A percentile compares a stretch with the other conserved stretches of the same genome.
Conservation (phyloP, 495 filamentous ascomycete genomes). For the Bombardia bombarda region DNA sequence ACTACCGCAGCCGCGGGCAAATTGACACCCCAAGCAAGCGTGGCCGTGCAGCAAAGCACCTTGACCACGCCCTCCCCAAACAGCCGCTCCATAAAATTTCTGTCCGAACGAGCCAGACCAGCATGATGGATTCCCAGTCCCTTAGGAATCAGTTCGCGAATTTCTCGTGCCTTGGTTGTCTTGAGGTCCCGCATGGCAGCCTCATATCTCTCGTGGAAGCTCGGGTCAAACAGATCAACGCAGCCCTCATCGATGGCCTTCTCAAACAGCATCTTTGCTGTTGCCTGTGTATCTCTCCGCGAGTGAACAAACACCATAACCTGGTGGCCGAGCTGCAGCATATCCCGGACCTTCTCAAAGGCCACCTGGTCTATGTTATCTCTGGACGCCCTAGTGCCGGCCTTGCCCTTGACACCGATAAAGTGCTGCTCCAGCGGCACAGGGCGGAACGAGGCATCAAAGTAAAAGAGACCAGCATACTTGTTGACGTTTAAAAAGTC, state of each 20-base stretch:
- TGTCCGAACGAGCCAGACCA: conserved; percentile 85
- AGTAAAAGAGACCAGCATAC: conserved; percentile 90
- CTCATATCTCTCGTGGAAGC: conserved; percentile 59
- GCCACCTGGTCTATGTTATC: conserved; percentile 82
- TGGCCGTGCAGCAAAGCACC: conserved; percentile 96
- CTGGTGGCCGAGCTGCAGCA: conserved; percentile 82
- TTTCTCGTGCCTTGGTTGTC: conserved; percentile 69
- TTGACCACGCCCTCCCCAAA: conserved; percentile 86
- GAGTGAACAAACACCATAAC: conserved; percentile 99
- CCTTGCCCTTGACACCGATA: conserved; percentile 88
- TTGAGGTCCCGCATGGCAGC: conserved; percentile 73
- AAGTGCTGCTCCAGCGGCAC: conserved; percentile 98
- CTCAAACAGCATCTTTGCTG: conserved; percentile 76
- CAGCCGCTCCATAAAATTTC: conserved; percentile 86
- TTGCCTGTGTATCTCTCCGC: conserved; percentile 83
- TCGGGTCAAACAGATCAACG: conserved; percentile 74
- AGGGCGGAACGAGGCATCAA: conserved; percentile 89
- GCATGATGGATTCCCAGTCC: conserved; percentile 95
- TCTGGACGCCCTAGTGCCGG: conserved; percentile 64
- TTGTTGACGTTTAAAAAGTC: conserved; percentile 96
- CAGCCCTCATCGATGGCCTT: conserved; percentile 75
- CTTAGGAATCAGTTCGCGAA: conserved; percentile 80
- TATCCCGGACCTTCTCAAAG: conserved; percentile 91
- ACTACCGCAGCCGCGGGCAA: conserved; percentile 93
- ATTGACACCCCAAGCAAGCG: conserved; percentile 98